phyloP scores from a whole-genome alignment of 257 asterid genomes.

The Ilex aquifolium region DNA sequence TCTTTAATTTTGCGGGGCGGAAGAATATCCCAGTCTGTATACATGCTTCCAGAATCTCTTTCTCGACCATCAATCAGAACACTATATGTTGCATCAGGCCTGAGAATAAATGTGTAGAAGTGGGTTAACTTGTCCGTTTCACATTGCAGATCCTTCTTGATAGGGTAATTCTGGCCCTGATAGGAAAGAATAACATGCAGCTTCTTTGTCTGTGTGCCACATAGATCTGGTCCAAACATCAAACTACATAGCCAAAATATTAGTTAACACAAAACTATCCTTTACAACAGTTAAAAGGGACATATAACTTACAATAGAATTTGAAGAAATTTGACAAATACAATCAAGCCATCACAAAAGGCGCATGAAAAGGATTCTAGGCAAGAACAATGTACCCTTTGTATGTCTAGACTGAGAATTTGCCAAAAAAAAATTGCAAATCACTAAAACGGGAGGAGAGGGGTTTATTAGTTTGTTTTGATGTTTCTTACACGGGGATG shows the following conservation, averaged over 20 bases:
- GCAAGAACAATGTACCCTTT: too few species aligned
- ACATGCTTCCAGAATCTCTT: conserved; percentile 26
- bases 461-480: too few species aligned
- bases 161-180: conserved; percentile 32
- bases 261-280: too few species aligned
- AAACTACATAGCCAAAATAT: conserved; percentile 36
- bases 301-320: conserved; percentile 7
- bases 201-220: conserved; percentile 60
- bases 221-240: conserved; percentile 98
- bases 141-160: conserved; percentile 30
- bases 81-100: conserved; percentile 34
- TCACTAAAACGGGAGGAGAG: too few species aligned
- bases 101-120: conserved; percentile 37
- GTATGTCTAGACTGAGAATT: too few species aligned
- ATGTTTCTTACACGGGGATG: too few species aligned
- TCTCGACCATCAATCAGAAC: conserved; percentile 19
- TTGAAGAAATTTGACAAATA: not conserved
- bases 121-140: conserved; percentile 39
- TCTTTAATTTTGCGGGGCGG: conserved; percentile 25
- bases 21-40: conserved; percentile 26
- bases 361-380: too few species aligned
- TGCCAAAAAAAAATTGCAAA: too few species aligned
- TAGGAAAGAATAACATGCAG: conserved; percentile 36
- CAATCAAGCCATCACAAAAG: too few species aligned
- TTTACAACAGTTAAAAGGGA: conserved; percentile 4